A percentile compares a stretch with the other conserved stretches of the same genome.
phyloP scores from a whole-genome alignment of 2,329 filamentous ascomycete species.

The Paracoccidioides lutzii region DNA sequence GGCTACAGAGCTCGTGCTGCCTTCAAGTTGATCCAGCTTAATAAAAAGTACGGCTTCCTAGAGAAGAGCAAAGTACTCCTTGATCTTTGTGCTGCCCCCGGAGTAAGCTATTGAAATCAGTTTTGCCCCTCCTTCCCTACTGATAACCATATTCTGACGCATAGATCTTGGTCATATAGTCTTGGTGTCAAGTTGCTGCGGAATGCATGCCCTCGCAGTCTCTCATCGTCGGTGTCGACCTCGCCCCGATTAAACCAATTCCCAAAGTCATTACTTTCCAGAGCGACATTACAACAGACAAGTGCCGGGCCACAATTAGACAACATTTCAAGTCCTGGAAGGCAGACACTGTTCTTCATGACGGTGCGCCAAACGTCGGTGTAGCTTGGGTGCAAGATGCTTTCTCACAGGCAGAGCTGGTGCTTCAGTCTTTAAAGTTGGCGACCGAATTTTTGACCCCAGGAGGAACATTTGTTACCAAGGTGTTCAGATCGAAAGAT shows the following conservation, averaged over 20 bases:
- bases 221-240: slow-evolving; percentile 87
- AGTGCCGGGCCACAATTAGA: slow-evolving; percentile 80
- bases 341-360: slow-evolving; percentile 87
- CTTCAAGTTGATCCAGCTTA: slow-evolving; percentile 95
- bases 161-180: slow-evolving; percentile 35
- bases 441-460: slow-evolving; percentile 85
- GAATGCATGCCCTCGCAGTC: slow-evolving; percentile 86
- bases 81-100: slow-evolving; percentile 94
- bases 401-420: slow-evolving; percentile 91
- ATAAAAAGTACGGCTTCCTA: slow-evolving; percentile 98
- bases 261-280: slow-evolving; percentile 91
- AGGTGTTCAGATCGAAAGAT: slow-evolving; percentile 94
- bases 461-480: slow-evolving; percentile 89
- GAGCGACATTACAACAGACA: slow-evolving; percentile 94
- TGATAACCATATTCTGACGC: background rate
- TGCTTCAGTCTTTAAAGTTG: slow-evolving; percentile 78
- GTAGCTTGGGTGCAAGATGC: slow-evolving; percentile 97
- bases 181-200: slow-evolving; percentile 92
- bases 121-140: background rate
- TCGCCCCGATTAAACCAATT: slow-evolving; percentile 90
- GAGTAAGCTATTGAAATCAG: slow-evolving; percentile 43
- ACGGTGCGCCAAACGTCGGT: slow-evolving; percentile 95
- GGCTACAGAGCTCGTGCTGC: slow-evolving; percentile 90
- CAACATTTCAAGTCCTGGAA: slow-evolving; percentile 92
- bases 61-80: slow-evolving; percentile 92